Base-by-base conservation (phyloP, 2,329 filamentous ascomycete species). In the Fusarium tuaranense region DNA sequence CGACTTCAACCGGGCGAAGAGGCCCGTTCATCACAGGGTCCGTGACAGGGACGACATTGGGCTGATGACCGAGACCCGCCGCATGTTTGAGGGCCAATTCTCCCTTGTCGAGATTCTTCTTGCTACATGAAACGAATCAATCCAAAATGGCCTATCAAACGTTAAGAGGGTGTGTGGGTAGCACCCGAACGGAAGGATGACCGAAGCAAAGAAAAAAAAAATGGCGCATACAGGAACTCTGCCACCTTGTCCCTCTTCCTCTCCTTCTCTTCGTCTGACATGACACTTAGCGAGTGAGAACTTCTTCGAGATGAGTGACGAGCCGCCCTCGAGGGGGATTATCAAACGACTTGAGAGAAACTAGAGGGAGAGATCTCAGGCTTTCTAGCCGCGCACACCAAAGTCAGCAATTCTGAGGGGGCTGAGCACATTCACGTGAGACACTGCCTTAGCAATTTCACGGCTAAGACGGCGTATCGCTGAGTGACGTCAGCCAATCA, bases 1-100 rank as follows among this genome's bases (percentile, higher is more conserved):
- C 89, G 30, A 91, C 85, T 74, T 87, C 83, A 34, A 90, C 88
- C 0, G 80, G 78, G 0, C 82, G 78, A 27, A 79, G 53, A 4
- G 78, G 76, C n/a, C 77, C 81, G 53, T 83, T 74, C 53, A 82
- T 66, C 3, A 76, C 57, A 0, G 82, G 81, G 0, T 80, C 63
- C 2, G 74, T 73, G 18, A 79, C 63, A 4, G 82, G 82, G 14
- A 83, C 75, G 1, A 69, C 80, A 39, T 81, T 83, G n/a, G 81
- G 81, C 58, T 73, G 68, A 2, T 70, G 67, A 0, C 82, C 82
- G 0, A 83, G 76, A 44, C 82, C 82, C 22, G 75, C 71, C 4
- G 81, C 82, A n/a, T 82, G 81, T 64, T 83, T 83, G 30, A 83
- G 57, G 25, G 81, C 81, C 36, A 82, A 36, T 53, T 83, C 82